phyloP scores from a whole-genome alignment of 192 early-diverging fungal species.

The Podila minutissima region DNA sequence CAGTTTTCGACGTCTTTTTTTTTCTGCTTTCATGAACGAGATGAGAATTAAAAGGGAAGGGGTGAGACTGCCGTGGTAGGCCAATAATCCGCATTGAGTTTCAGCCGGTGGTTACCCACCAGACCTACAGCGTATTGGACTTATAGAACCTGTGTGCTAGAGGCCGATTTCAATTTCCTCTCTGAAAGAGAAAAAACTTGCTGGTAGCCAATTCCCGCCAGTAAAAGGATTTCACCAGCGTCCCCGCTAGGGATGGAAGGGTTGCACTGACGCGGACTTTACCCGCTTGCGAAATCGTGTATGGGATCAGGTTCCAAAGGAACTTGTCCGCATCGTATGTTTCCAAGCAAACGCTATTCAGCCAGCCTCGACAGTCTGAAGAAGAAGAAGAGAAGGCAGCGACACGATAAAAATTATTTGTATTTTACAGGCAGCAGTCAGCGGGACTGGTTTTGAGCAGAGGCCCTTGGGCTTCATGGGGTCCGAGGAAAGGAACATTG shows the following conservation, averaged over 20 bases:
- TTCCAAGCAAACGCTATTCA: slow-evolving; percentile 56
- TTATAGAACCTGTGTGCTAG: slow-evolving; percentile 52
- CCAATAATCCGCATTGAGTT: slow-evolving; percentile 57
- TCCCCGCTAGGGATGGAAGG: slow-evolving; percentile 39
- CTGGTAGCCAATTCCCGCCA: slow-evolving; percentile 52
- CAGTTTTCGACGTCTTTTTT: too few relatives aligned
- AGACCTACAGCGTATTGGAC: slow-evolving; percentile 52
- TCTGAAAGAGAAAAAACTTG: slow-evolving; percentile 26
- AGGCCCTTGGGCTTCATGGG: too few relatives aligned
- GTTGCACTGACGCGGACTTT: slow-evolving; percentile 49
- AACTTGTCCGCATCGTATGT: slow-evolving; percentile 6
- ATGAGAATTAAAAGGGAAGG: too few relatives aligned
- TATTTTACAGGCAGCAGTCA: too few relatives aligned
- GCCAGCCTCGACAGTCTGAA: slow-evolving; percentile 33
- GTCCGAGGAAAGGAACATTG: too few relatives aligned
- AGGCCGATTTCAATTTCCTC: slow-evolving; percentile 48
- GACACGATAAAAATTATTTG: neutral
- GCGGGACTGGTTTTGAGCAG: too few relatives aligned
- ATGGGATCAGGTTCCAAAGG: slow-evolving; percentile 15
- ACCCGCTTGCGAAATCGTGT: slow-evolving; percentile 41
- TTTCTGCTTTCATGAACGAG: too few relatives aligned
- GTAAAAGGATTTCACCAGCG: slow-evolving; percentile 26
- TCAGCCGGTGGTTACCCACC: slow-evolving; percentile 18
- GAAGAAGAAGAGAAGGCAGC: neutral
- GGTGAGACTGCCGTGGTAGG: slow-evolving; percentile 45